phyloP scores from a whole-genome alignment of 306 rosid genomes.

The Alnus glutinosa region DNA sequence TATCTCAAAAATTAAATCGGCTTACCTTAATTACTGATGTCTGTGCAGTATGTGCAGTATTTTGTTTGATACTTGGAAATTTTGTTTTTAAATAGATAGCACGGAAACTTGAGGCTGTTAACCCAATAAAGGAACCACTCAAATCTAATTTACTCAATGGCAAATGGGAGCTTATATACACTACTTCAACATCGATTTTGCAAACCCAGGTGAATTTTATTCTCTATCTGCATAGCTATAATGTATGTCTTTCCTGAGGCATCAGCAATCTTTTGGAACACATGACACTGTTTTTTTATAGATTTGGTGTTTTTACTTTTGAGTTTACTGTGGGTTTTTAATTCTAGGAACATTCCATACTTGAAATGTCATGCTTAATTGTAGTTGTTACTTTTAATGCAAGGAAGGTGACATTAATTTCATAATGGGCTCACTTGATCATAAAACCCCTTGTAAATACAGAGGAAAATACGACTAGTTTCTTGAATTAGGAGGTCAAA shows the following conservation, averaged over 20 bases:
- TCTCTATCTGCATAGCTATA: slow-evolving; percentile 1
- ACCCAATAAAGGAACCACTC: slow-evolving; percentile 69
- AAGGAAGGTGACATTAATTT: background rate
- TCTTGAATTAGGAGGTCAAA: background rate
- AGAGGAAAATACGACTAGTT: background rate
- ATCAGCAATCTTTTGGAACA: background rate
- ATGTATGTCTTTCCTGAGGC: background rate
- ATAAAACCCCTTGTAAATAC: background rate
- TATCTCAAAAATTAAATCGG: background rate
- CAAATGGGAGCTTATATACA: slow-evolving; percentile 96
- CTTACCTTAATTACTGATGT: background rate
- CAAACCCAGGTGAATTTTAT: slow-evolving; percentile 52
- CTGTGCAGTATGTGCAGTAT: slow-evolving; percentile 21
- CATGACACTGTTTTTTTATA: too few species aligned
- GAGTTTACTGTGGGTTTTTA: too few species aligned
- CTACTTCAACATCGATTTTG: slow-evolving; percentile 79
- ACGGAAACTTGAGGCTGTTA: slow-evolving; percentile 86
- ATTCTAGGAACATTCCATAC: background rate
- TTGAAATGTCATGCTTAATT: background rate
- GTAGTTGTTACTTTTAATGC: background rate
- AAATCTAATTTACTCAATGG: slow-evolving; percentile 75
- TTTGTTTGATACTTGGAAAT: slow-evolving; percentile 37
- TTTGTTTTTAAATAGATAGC: slow-evolving; percentile 71
- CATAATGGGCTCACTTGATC: background rate
- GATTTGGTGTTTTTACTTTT: too few species aligned